Conservation (phyloP, 2,329 filamentous ascomycete species). For the Cercospora sp. region DNA sequence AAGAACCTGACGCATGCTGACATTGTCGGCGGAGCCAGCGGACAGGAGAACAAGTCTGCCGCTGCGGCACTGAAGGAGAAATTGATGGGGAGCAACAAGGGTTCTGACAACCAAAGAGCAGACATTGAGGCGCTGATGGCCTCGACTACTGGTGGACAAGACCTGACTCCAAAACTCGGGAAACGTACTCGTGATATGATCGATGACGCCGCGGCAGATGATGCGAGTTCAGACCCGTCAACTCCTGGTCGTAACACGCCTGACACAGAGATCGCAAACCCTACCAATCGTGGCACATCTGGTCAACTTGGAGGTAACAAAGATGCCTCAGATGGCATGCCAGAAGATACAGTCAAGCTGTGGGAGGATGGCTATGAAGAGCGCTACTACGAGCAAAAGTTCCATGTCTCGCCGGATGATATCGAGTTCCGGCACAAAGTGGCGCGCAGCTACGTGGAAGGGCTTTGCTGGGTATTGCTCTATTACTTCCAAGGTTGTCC, state of each 20-base stretch:
- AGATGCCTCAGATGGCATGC: slow-evolving; percentile 60
- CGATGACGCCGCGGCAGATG: slow-evolving; percentile 55
- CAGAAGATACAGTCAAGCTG: slow-evolving; percentile 78
- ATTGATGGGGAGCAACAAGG: slow-evolving; percentile 57
- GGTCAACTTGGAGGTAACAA: slow-evolving; percentile 44
- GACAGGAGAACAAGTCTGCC: slow-evolving; percentile 88
- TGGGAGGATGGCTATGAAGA: slow-evolving; percentile 97
- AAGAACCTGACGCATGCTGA: slow-evolving; percentile 76
- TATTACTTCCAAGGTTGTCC: slow-evolving; percentile 99
- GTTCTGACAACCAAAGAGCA: slow-evolving; percentile 35
- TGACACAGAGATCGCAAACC: slow-evolving; percentile 37
- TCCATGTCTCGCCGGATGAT: slow-evolving; percentile 78
- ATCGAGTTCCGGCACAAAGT: slow-evolving; percentile 86
- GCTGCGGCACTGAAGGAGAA: slow-evolving; percentile 84
- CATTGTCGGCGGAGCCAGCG: slow-evolving; percentile 64
- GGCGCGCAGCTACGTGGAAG: slow-evolving; percentile 88
- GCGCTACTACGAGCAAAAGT: slow-evolving; percentile 96
- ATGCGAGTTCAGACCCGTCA: slow-evolving; percentile 35
- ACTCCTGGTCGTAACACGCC: slow-evolving; percentile 64
- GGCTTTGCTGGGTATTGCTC: slow-evolving; percentile 88
- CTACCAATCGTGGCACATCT: slow-evolving; percentile 34
- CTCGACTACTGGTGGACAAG: slow-evolving; percentile 38
- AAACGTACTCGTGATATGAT: slow-evolving; percentile 78
- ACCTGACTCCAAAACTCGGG: slow-evolving; percentile 56
- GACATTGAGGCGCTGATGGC: slow-evolving; percentile 35